Base-by-base conservation (phyloP, 202 grass and related monocot species). In the Carex sylvatica region DNA sequence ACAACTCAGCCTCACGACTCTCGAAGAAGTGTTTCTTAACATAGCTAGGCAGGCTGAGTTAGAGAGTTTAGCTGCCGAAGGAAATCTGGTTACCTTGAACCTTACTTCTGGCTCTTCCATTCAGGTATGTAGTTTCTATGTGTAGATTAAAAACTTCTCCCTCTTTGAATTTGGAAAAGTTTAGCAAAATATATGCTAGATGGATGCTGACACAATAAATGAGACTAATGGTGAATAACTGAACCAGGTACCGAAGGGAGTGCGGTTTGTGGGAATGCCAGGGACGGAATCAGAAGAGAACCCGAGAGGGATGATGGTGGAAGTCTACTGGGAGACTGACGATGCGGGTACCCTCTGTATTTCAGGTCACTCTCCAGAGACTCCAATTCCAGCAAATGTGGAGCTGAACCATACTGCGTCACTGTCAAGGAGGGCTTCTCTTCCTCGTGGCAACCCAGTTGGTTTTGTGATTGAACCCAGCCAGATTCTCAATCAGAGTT, bases 1-100 rank as follows among this genome's bases (percentile, higher is more conserved):
- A 86, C 95, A 98, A 85, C 92, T 98, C 4, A 91, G 95, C 58
- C 84, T 95, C 49, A 93, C 95, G 0, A 98, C 95, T 64, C 89
- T 98, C 2, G 95, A 98, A 84, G 92, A 98, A 83, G 96, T 98
- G 14, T 98, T 98, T 84, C 83, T 98, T 76, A 95, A 95, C 47
- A 95, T 98, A 14, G 96, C 96, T 79, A 95, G 93, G 82, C 87
- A 92, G 81, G 92, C 95, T 14, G 96, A 98, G 78, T 63, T 98
- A 70, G 92, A 98, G 83, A 95, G 86, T 76, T 88, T 92, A 15
- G 87, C 89, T 44, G 87, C 91, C 22, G 96, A 98, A 86, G 92
- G 87, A 61, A 95, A 85, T 78, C 79, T 92, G 35, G 92, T 92
- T 70, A 92, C 86, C 44, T 85, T 98, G 2, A 91, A 93, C 81